Conservation (phyloP, 257 asterid genomes). For the Euphrasia confusa region DNA sequence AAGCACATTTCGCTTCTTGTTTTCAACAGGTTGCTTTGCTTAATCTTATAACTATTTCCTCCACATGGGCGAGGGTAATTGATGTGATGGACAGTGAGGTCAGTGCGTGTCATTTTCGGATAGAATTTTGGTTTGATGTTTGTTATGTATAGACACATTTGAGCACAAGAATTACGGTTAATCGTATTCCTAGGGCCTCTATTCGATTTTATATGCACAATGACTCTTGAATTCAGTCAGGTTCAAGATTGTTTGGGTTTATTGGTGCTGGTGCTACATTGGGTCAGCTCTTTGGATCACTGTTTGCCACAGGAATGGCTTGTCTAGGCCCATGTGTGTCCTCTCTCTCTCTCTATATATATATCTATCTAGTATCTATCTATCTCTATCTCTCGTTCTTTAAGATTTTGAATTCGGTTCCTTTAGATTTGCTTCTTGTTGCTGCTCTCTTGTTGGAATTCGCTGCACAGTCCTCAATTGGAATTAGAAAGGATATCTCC, state of each 20-base stretch:
- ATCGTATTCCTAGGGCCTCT: constrained; percentile 18
- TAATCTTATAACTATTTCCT: constrained; percentile 93
- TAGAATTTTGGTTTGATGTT: constrained; percentile 14
- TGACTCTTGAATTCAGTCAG: constrained; percentile 82
- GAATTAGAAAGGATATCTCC: constrained; percentile 60
- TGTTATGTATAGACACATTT: constrained; percentile 6
- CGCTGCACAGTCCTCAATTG: constrained; percentile 81
- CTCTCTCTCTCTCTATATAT: constrained; percentile 19
- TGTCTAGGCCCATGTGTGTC: constrained; percentile 95
- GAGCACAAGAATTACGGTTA: constrained; percentile 12
- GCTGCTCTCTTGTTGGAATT: constrained; percentile 92
- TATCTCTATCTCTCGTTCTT: constrained; percentile 2
- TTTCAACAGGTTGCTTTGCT: constrained; percentile 80
- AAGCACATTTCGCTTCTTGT: constrained; percentile 15
- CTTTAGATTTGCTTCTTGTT: constrained; percentile 84
- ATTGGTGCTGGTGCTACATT: constrained; percentile 99
- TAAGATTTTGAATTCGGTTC: constrained; percentile 24
- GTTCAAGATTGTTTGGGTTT: constrained; percentile 98
- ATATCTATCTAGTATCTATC: neutral
- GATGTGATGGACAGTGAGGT: constrained; percentile 99
- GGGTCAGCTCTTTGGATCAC: constrained; percentile 96
- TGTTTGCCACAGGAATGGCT: constrained; percentile 91
- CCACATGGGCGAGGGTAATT: constrained; percentile 97
- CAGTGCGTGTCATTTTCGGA: constrained; percentile 30
- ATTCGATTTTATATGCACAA: constrained; percentile 25